Base-by-base conservation (phyloP, 176 grass and related monocot genomes). In the Cenchrus fungigraminus region DNA sequence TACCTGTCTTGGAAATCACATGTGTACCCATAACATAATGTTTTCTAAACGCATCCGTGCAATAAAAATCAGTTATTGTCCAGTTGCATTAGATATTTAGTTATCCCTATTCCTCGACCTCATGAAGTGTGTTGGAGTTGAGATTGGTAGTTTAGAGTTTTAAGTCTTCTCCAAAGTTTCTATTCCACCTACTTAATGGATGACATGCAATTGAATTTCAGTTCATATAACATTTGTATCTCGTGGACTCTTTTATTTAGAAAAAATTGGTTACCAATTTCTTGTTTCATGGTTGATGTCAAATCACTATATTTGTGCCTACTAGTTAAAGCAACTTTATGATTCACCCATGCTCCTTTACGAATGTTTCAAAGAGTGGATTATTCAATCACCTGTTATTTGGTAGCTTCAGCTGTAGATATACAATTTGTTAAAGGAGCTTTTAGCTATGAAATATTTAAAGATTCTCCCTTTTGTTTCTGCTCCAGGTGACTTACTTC, bases 401-500 rank as follows among this genome's bases (percentile, higher is more conserved):
- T 66, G 25, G 8, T 67, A 55, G 73, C n/a, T 65, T 12, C 47
- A 55, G 16, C 16, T 72, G 44, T n/a, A 58, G 28, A 71, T 66
- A 28, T 73, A 46, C 34, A 49, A 71, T 79, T 53, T 73, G 12
- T 46, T 46, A 22, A 19, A 76, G 40, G 53, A 68, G 58, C 8
- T 60, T 10, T 22, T 60, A 76, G 60, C 14, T 32, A 43, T 56
- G n/a, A 25, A 72, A 55, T 52, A 13, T 61, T 53, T 56, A 19
- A 42, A 67, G 47, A 85, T 54, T 43, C 37, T 46, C 51, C 54
- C 47, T 51, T 34, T 76, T 25, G 54, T 52, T 34, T 13, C 52
- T 70, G 20, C 40, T 79, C 6, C 84, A 98, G 95, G 92, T 98
- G 71, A 97, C 95, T 11, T 77, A 95, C 70, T 97, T 97, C 81